phyloP scores from a whole-genome alignment of 495 filamentous ascomycete species.

The Annulohypoxylon stygium region DNA sequence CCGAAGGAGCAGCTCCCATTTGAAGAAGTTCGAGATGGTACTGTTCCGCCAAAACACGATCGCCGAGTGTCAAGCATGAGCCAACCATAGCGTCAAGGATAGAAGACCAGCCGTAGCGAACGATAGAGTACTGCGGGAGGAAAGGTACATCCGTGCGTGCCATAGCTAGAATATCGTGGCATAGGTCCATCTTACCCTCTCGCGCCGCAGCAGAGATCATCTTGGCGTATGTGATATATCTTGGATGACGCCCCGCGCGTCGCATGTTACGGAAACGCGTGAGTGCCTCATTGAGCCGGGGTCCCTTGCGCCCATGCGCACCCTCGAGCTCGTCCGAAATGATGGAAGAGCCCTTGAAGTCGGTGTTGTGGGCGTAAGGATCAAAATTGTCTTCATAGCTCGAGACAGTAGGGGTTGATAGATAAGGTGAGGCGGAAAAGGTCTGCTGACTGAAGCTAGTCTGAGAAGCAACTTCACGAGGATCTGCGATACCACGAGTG shows the following conservation, averaged over 20 bases:
- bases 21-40: slow-evolving; percentile 91
- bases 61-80: slow-evolving; percentile 86
- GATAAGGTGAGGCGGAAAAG: slow-evolving; percentile 54
- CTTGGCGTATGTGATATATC: slow-evolving; percentile 96
- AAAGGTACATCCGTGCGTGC: slow-evolving; percentile 89
- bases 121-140: slow-evolving; percentile 81
- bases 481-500: slow-evolving; percentile 59
- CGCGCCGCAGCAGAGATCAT: slow-evolving; percentile 91
- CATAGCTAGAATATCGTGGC: slow-evolving; percentile 87
- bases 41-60: slow-evolving; percentile 79
- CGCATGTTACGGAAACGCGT: slow-evolving; percentile 91
- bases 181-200: slow-evolving; percentile 79
- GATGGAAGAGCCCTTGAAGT: slow-evolving; percentile 89
- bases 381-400: slow-evolving; percentile 83
- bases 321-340: slow-evolving; percentile 90
- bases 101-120: slow-evolving; percentile 92
- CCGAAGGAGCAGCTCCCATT: slow-evolving; percentile 89
- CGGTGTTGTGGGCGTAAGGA: slow-evolving; percentile 88
- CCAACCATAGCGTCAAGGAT: slow-evolving; percentile 97
- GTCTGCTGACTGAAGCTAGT: slow-evolving; percentile 49
- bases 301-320: slow-evolving; percentile 73
- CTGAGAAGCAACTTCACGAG: slow-evolving; percentile 56
- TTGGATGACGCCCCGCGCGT: slow-evolving; percentile 87
- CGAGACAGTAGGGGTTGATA: slow-evolving; percentile 54
- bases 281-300: slow-evolving; percentile 83